Evolutionary conservation across 1,139 yeast species (phyloP).

Genomic region (Torulaspora globosa): DNA sequence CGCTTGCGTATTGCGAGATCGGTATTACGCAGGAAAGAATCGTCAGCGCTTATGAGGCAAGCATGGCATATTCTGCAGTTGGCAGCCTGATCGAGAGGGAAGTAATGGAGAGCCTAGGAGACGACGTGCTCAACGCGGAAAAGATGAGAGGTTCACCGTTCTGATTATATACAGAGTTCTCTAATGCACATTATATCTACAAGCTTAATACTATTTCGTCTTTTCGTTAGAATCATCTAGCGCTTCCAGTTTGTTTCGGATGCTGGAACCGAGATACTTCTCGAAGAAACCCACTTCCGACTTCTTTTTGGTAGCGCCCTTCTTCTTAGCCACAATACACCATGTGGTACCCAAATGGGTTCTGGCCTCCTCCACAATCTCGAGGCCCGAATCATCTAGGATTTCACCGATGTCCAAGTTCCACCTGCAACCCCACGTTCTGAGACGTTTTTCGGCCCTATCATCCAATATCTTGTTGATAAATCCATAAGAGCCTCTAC

Average conservation of each 20-base stretch:
- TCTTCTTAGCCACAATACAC: slow-evolving; percentile 71
- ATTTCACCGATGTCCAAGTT: slow-evolving; percentile 87
- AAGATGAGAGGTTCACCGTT: slow-evolving; percentile 59
- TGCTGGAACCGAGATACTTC: slow-evolving; percentile 40
- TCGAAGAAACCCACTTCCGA: slow-evolving; percentile 47
- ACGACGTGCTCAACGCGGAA: slow-evolving; percentile 67
- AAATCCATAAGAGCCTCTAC: slow-evolving; percentile 74
- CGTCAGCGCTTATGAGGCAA: slow-evolving; percentile 81
- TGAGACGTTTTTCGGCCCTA: slow-evolving; percentile 76
- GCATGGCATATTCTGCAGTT: slow-evolving; percentile 68
- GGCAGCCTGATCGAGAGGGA: slow-evolving; percentile 74
- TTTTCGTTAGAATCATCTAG: slow-evolving; percentile 11
- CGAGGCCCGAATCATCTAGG: slow-evolving; percentile 77
- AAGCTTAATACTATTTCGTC: slow-evolving; percentile 7
- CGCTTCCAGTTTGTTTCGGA: slow-evolving; percentile 21
- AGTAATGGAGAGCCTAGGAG: slow-evolving; percentile 67
- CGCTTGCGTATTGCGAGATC: slow-evolving; percentile 74
- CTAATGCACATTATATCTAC: slow-evolving; percentile 4
- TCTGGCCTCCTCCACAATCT: slow-evolving; percentile 71
- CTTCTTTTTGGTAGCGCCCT: slow-evolving; percentile 54
- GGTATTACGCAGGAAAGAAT: slow-evolving; percentile 83
- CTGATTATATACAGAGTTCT: slow-evolving; percentile 6
- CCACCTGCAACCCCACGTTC: slow-evolving; percentile 98
- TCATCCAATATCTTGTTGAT: slow-evolving; percentile 78
- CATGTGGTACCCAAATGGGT: slow-evolving; percentile 94